Conservation (phyloP, 306 rosid species). For the Lathyrus sativus region DNA sequence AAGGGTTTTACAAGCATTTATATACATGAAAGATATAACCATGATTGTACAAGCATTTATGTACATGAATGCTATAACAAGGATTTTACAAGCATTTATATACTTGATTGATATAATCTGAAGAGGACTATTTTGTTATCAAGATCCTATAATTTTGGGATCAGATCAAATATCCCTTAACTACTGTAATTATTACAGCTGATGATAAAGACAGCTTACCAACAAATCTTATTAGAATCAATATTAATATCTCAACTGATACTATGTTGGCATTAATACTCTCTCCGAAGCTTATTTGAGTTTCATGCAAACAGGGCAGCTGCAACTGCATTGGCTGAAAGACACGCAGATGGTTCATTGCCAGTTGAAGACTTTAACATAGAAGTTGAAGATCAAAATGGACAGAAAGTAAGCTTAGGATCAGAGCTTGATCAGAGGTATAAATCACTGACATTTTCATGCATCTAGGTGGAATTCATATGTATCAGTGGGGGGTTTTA, state of each 20-base stretch:
- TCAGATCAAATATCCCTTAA: background rate
- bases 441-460: conserved; percentile 19
- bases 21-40: background rate
- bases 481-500: conserved; percentile 1
- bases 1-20: background rate
- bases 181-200: background rate
- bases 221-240: background rate
- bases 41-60: too few relatives aligned
- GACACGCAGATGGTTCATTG: conserved; percentile 79
- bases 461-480: conserved; percentile 21
- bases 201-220: background rate
- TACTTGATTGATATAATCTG: background rate
- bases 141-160: background rate
- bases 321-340: conserved; percentile 61
- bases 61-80: too few relatives aligned
- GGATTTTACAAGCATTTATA: background rate
- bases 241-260: background rate
- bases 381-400: conserved; percentile 92
- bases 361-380: conserved; percentile 79
- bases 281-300: conserved; percentile 30
- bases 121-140: background rate
- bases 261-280: conserved; percentile 11
- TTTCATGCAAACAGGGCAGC: conserved; percentile 61
- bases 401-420: conserved; percentile 72
- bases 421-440: conserved; percentile 85